These are phyloP conservation scores for Penicillium fimorum DNA, from an alignment of 495 filamentous ascomycete genomes.

Conservation along the genomic window DNA sequence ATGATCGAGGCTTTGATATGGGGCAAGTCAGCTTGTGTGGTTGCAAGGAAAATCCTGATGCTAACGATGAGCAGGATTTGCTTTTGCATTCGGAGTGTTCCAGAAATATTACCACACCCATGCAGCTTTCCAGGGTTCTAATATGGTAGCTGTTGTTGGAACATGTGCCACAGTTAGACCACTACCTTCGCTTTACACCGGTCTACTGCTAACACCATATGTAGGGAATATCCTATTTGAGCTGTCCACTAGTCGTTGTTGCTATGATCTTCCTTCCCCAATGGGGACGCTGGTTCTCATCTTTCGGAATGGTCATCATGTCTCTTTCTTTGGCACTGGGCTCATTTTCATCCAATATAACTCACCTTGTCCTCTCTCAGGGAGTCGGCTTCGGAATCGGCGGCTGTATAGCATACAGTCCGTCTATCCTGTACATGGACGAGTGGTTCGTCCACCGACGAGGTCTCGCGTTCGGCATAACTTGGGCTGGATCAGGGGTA, in stretches of 20 bases:
- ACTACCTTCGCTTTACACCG: background rate
- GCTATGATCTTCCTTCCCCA: slow-evolving; percentile 25
- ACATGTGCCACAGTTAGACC: slow-evolving; percentile 47
- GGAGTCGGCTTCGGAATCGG: slow-evolving; percentile 52
- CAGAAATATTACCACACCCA: slow-evolving; percentile 32
- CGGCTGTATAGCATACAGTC: slow-evolving; percentile 46
- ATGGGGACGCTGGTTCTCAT: slow-evolving; percentile 18
- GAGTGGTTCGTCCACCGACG: slow-evolving; percentile 54
- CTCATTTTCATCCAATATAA: slow-evolving; percentile 44
- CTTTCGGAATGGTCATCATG: slow-evolving; percentile 31
- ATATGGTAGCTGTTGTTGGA: slow-evolving; percentile 43
- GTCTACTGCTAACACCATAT: background rate
- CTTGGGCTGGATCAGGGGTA: slow-evolving; percentile 47
- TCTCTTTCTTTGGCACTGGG: slow-evolving; percentile 40
- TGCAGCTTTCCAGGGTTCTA: slow-evolving; percentile 30
- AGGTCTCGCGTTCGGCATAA: slow-evolving; percentile 50
- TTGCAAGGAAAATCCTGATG: background rate
- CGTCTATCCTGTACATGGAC: slow-evolving; percentile 48
- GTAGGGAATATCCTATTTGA: slow-evolving; percentile 26
- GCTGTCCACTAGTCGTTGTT: slow-evolving; percentile 16
- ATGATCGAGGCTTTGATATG: slow-evolving; percentile 16
- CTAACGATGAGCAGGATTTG: slow-evolving; percentile 19
- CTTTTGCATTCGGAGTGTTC: slow-evolving; percentile 28
- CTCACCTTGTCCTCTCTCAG: slow-evolving; percentile 50
- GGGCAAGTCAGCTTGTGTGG: background rate